Percentiles rank a stretch among this genome's conserved stretches.
Conservation (phyloP, 192 early-diverging fungal genomes). For the Podila horticola region DNA sequence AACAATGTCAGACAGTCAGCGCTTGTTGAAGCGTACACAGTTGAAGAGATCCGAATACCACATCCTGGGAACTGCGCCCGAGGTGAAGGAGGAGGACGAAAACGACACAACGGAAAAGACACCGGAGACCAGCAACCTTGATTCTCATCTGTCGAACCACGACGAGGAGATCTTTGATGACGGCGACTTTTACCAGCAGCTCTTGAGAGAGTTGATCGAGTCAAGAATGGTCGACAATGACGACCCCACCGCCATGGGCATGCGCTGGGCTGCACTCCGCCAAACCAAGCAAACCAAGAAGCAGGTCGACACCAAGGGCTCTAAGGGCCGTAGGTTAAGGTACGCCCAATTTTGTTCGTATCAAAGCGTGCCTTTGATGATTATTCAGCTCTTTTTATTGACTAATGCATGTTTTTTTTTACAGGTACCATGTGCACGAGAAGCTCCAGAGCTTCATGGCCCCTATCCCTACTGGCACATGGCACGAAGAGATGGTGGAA, state of each 20-base stretch:
- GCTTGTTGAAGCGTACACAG: constrained; percentile 88
- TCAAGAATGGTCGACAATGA: constrained; percentile 91
- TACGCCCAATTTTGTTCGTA: constrained; percentile 10
- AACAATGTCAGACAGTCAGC: constrained; percentile 74
- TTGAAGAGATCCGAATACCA: constrained; percentile 80
- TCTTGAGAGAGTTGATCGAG: constrained; percentile 95
- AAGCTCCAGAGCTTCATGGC: constrained; percentile 98
- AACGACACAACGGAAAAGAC: constrained; percentile 53
- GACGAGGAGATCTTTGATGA: constrained; percentile 96
- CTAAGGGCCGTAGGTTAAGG: constrained; percentile 91
- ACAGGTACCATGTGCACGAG: constrained; percentile 93
- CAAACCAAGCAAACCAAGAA: constrained; percentile 78
- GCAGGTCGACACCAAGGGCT: constrained; percentile 88
- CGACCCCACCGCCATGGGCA: constrained; percentile 82
- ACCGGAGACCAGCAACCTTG: constrained; percentile 47
- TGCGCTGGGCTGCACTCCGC: constrained; percentile 87
- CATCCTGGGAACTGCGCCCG: constrained; percentile 58
- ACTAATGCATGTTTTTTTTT: background rate
- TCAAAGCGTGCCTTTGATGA: background rate
- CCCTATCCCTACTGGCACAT: constrained; percentile 85
- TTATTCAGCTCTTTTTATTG: background rate
- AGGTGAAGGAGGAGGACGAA: constrained; percentile 49
- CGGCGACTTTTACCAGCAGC: constrained; percentile 93
- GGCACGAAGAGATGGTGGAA: constrained; percentile 95
- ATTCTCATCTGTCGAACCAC: constrained; percentile 73